Evolutionary conservation across 306 rosid species (phyloP), one percentile per base, ranked within the genome.

Genomic region (Spatholobus suberectus): DNA sequence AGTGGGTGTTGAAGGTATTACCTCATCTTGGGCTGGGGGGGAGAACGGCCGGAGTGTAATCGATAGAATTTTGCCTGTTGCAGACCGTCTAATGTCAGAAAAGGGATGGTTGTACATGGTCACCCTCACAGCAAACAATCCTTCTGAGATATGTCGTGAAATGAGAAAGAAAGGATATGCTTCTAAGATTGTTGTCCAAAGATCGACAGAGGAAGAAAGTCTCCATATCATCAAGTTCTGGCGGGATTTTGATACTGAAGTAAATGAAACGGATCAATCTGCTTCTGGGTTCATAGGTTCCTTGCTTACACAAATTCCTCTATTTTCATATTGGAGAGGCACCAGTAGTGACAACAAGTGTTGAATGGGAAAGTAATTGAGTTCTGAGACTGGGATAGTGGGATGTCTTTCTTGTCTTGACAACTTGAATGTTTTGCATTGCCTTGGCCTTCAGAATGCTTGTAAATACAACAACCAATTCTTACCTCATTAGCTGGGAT

Each of bases 1-100:
- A n/a, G n/a, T n/a, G n/a, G 96, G 97, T 18, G 73, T 87, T n/a
- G 89, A 82, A 82, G 98, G 98, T 20, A 92, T 96, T 32, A 82
- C 90, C 21, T 78, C 97, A 44, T 86, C 99, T 77, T 96, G 98
- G 98, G 99, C 98, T 1, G 99, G 99, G 4, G 99, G 99, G 51
- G 97, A 91, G 86, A 91, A 92, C 41, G 99, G 99, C 6, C 93
- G 98, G 46, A 82, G 79, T 4, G 95, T 96, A 40, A 96, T 96
- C 5, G 97, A 96, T 73, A 83, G 83, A 86, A 94, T 96, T 47
- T 82, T 93, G 88, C 97, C 93, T 0, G 80, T 92, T 84, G 95
- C 93, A 13, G 97, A 92, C 73, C 40, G 10, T 58, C 97, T 96
- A 49, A 78, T 96, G 85, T 96, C 99, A 0, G 88, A 90, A 17